A percentile compares a stretch with the other conserved stretches of the same genome.
These are phyloP conservation scores for Globisporangium takayamanum DNA, from an alignment of 352 stramenopile species.

Conservation along the genomic window DNA sequence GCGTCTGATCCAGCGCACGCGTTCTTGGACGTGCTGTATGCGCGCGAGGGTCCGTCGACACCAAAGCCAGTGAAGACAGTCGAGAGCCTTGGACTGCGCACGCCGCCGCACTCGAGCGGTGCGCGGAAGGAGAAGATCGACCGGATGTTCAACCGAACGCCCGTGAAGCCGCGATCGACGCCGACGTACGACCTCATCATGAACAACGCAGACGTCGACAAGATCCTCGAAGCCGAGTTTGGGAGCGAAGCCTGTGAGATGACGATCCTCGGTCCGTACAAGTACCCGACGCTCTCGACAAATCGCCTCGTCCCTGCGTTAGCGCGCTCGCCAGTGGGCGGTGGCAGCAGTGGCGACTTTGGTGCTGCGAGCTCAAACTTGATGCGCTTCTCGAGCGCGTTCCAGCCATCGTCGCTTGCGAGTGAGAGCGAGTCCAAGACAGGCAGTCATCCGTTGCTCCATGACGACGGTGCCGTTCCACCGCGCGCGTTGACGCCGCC, in stretches of 20 bases:
- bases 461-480: neutral
- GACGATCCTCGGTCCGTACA: conserved; percentile 22
- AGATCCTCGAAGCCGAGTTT: conserved; percentile 26
- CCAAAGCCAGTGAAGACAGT: neutral
- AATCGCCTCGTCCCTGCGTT: neutral
- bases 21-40: conserved; percentile 20
- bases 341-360: conserved; percentile 6
- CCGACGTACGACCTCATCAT: conserved; percentile 23
- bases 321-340: conserved; percentile 11
- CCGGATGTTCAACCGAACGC: conserved; percentile 17
- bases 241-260: conserved; percentile 19
- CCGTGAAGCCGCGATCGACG: conserved; percentile 6
- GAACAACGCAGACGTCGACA: conserved; percentile 19
- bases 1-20: conserved; percentile 1
- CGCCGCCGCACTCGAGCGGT: conserved; percentile 5
- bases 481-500: conserved; percentile 8
- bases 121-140: conserved; percentile 15
- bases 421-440: neutral
- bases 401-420: neutral
- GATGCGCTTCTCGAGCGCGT: conserved; percentile 6
- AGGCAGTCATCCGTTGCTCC: neutral
- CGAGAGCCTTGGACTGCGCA: neutral
- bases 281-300: conserved; percentile 19
- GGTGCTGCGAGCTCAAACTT: neutral
- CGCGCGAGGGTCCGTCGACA: neutral